Evolutionary conservation across 2,329 filamentous ascomycete species (phyloP), one percentile per base, ranked within the genome.

Genomic region (Aspergillus costaricaensis): DNA sequence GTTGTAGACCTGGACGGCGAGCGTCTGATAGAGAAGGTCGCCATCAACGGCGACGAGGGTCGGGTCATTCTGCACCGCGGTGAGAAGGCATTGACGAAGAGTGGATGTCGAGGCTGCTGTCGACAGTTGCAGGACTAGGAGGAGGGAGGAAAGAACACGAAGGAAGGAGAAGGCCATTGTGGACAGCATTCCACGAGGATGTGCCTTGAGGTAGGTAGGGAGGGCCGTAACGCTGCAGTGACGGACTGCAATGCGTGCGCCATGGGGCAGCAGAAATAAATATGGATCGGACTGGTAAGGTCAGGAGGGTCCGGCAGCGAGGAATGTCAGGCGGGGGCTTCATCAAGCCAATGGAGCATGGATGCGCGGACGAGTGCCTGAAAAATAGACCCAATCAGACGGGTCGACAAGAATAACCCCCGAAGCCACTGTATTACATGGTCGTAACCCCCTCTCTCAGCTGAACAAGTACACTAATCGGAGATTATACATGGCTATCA

Each of bases 1-100:
- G 43, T 74, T 74, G 62, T 72, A 73, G 5, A 60, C 55, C 2
- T 67, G 53, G 15, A 65, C 60, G 17, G 57, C 58, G 10, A 53
- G 55, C 0, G 48, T 51, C n/a, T 61, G 47, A 50, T 67, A 72
- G 15, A 65, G 51, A 7, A 63, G 49, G 41, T 72, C 67, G 8
- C 63, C 67, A 17, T 57, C 32, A 9, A 64, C 58, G 9, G 62
- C 56, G 36, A 64, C 57, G 10, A 55, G 52, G 5, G 55, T 49
- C 6, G 21, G 10, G 39, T 60, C 44, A 19, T 58, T 54, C n/a
- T 53, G 25, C 23, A 54, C 57, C 4, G 49, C 57, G 10, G 57
- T 17, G 14, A 51, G 44, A 27, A 58, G 48, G 19, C 57, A 58
- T 44, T 32, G 19, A 14, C 32, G 38, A 5, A 58, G n/a, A 17